A percentile compares a stretch with the other conserved stretches of the same genome.
Conservation (phyloP, 2,329 filamentous ascomycete genomes). For the Coleophoma cylindrospora region DNA sequence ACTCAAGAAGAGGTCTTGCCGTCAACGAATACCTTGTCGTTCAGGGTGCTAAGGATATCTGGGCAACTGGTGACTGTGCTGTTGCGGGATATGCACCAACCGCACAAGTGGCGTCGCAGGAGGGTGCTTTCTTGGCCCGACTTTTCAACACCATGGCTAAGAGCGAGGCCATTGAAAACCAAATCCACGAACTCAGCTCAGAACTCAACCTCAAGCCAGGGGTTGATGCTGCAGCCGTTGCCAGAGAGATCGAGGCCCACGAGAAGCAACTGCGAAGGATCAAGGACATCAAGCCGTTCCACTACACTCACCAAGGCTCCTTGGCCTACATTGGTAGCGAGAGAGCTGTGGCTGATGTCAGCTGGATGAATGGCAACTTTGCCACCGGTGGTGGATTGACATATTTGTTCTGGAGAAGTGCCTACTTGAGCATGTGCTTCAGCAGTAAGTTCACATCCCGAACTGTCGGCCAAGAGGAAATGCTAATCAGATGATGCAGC, state of each 20-base stretch:
- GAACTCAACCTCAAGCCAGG: conserved; percentile 55
- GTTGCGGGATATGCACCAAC: conserved; percentile 97
- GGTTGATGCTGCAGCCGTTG: conserved; percentile 57
- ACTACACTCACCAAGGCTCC: conserved; percentile 96
- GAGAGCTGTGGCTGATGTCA: conserved; percentile 94
- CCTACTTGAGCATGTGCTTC: conserved; percentile 99
- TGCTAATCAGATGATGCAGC: conserved; percentile 41
- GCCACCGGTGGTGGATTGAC: conserved; percentile 90
- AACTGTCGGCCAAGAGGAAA: neutral
- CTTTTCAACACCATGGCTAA: conserved; percentile 99
- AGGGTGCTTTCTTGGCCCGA: conserved; percentile 89
- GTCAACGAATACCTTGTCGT: conserved; percentile 99
- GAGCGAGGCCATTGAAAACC: conserved; percentile 74
- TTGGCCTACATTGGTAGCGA: conserved; percentile 98
- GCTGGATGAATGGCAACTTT: conserved; percentile 95
- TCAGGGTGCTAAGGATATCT: conserved; percentile 93
- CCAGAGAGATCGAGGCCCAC: conserved; percentile 73
- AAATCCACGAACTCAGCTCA: conserved; percentile 66
- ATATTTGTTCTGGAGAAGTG: conserved; percentile 97
- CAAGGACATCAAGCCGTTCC: conserved; percentile 95
- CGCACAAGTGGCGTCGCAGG: conserved; percentile 92
- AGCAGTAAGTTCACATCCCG: conserved; percentile 68
- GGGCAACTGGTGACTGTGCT: conserved; percentile 96
- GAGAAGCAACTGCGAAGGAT: conserved; percentile 84
- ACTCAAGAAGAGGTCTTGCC: conserved; percentile 87